Percentiles rank a stretch among this genome's conserved stretches.
Evolutionary conservation across 2,329 filamentous ascomycete genomes (phyloP).

Genomic region (Exophiala lecanii-corni): DNA sequence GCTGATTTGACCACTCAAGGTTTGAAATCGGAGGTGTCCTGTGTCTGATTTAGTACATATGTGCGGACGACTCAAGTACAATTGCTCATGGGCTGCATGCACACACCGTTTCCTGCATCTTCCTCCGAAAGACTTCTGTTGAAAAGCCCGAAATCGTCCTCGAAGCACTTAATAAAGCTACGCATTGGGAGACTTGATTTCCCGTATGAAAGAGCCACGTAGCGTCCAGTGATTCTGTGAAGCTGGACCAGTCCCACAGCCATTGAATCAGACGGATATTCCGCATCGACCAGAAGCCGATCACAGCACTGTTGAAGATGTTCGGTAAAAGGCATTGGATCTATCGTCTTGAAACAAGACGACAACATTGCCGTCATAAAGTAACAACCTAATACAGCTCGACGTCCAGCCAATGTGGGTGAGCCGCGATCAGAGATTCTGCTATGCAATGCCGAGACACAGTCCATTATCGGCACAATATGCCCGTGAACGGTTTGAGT

Average conservation of each 20-base stretch:
- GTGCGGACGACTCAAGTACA: not conserved
- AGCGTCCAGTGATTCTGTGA: conserved; percentile 46
- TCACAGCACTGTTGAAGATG: conserved; percentile 51
- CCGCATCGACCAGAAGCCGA: conserved; percentile 40
- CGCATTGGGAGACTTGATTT: conserved; percentile 18
- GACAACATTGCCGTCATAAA: conserved; percentile 8
- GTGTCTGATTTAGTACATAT: not conserved
- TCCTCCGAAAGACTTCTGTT: conserved; percentile 10
- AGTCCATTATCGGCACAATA: conserved; percentile 9
- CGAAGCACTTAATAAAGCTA: conserved; percentile 41
- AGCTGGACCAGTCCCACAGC: conserved; percentile 47
- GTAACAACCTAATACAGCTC: conserved; percentile 13
- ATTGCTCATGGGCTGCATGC: no score
- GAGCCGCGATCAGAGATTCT: conserved; percentile 1
- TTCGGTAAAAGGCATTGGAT: conserved; percentile 47
- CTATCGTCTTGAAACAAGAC: conserved; percentile 36
- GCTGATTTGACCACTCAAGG: conserved; percentile 23
- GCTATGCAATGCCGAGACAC: conserved; percentile 9
- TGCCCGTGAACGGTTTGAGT: conserved; percentile 1
- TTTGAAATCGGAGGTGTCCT: conserved; percentile 8
- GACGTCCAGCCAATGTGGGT: conserved; percentile 13
- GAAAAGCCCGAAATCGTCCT: conserved; percentile 36
- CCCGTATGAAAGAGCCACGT: conserved; percentile 21
- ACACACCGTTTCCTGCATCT: conserved; percentile 10
- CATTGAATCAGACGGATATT: conserved; percentile 46